Evolutionary conservation across 1,284 basidiomycete genomes (phyloP), one percentile per base, ranked within the genome.

Genomic region (Melampsora americana): DNA sequence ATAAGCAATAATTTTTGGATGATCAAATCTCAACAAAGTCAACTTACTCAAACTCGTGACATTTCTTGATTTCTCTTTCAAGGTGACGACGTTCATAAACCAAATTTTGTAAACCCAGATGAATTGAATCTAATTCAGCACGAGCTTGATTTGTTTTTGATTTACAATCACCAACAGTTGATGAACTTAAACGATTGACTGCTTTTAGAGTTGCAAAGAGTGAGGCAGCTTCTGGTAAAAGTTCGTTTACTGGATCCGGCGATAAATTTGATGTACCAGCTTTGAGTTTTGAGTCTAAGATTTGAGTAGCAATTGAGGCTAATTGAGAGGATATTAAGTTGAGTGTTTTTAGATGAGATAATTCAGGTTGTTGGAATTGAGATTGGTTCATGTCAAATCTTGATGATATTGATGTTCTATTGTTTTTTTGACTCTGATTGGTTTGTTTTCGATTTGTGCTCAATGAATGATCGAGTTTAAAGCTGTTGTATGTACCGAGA

Each of bases 51-150:
- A 74, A 74, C 42, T 74, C 72, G 5, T 60, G 48, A 48, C 72
- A 74, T 59, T 74, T 74, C 30, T 67, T 74, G 12, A 74, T 66
- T 48, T 74, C 72, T 61, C 66, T 67, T 74, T 74, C 65, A 16
- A 74, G 65, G 61, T 74, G 72, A 44, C 64, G 65, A 42, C 65
- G 53, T 56, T 74, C 72, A 42, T 74, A 74, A 18, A 74, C 64
- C 32, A 74, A 42, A 48, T 74, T 74, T 59, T 74, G 72, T 39
- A 74, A 67, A 44, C 59, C 72, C 18, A 74, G 56, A 67, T 74
- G 72, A 60, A 66, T 60, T 16, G 65, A 50, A 61, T 74, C 72
- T 50, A 67, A 50, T n/a, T 74, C 64, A 46, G 64, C 46, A 35
- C 72, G 1, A 23, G 56, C 35, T 39, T 23, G 7, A 26, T 74